Base-by-base conservation (phyloP, 805 yeast genomes). In the Teunomyces stri region DNA sequence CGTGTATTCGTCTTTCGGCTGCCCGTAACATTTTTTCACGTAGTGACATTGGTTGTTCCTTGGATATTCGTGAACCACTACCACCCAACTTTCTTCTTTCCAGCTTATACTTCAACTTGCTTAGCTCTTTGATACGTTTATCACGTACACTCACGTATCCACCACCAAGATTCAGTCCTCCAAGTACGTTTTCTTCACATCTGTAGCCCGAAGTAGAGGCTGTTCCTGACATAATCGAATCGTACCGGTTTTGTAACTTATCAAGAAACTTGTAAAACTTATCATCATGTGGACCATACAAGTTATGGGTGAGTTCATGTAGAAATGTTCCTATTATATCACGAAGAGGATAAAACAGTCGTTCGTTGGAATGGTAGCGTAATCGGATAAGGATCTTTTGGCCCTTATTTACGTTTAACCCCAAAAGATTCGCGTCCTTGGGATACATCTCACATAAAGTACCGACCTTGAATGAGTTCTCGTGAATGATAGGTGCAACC, bases 241-340 rank as follows among this genome's bases (percentile, higher is more conserved):
- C 73, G 56, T 68, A 81, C 56, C 85, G 68, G 5, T 68, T 69
- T 47, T 77, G 79, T 35, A 87, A 69, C 49, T 78, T 81, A 46
- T 87, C 92, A 52, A 89, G 63, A 43, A 76, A 75, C 43, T 69
- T 68, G 60, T 88, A 88, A 60, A 92, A 92, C 49, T 66, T 67
- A 2, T 68, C 77, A 68, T 92, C 85, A 60, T 92, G 98, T 0
- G 96, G 87, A 0, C 97, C 96, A 57, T 70, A 70, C 16, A 74
- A 61, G 61, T 89, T 91, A 62, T 92, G 98, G 1, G 89, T 79
- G 36, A 92, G 71, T 62, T 92, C 98, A 64, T 92, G 98, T 4
- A 92, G 69, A 82, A 90, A 79, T 0, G 96, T 89, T 1, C 90
- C 96, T 21, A 91, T 60, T 1, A 91, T 66, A 43, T 82, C 82